Base-by-base conservation (phyloP, 495 filamentous ascomycete species). In the Penicillium coprophilum region DNA sequence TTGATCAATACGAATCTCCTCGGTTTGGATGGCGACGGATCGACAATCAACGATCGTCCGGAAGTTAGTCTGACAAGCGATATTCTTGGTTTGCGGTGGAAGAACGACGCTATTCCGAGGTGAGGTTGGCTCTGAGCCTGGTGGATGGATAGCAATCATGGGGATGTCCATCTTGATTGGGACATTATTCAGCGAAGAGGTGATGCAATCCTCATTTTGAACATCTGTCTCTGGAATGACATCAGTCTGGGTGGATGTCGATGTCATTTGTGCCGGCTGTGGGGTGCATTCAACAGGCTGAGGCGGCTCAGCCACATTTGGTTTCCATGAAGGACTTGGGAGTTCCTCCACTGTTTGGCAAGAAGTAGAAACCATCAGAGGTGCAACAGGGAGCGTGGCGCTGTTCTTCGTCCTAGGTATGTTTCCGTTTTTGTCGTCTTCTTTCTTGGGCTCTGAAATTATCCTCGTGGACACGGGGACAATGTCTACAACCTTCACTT, bases 1-100 rank as follows among this genome's bases (percentile, higher is more conserved):
- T 72, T 81, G 82, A 67, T 92, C 92, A 17, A 92, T 78, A 43
- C 85, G 77, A 57, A 96, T 96, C 57, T 88, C 86, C 53, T 97
- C 91, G 10, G 94, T 98, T 76, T 98, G 95, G 41, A 96, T 83
- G 4, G 75, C 77, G 27, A 78, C 71, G 20, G 85, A 85, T 19
- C 71, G 69, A 13, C 66, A 65, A 23, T 74, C 66, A 4, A 68
- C 57, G n/a, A 67, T 50, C 15, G 71, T 52, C 7, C 74, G 60
- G 49, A 77, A 71, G 36, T 66, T 68, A 32, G 78, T 77, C 61
- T 87, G 85, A 49, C 80, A 81, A 31, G 77, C 77, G 15, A 78
- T 74, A 63, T 78, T 86, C 67, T 82, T 87, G 0, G 85, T 87
- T 44, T 80, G 82, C 9, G 85, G 85, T 10, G 85, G 85, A 28